These are phyloP conservation scores for Termitomyces sp. DNA, from an alignment of 768 basidiomycete species.

Conservation along the genomic window DNA sequence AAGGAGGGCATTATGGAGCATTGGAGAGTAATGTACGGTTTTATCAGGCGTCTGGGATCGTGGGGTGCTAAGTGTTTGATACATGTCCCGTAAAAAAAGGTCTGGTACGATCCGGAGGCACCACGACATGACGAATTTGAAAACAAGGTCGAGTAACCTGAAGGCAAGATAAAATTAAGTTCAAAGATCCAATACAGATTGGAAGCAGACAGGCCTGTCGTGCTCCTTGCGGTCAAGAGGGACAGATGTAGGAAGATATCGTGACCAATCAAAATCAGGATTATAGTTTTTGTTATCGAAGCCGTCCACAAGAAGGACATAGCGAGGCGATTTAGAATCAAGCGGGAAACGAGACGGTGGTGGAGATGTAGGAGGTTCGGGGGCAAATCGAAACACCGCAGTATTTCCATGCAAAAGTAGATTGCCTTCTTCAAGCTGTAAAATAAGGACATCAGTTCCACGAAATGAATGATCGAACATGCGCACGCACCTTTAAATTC, in stretches of 20 bases:
- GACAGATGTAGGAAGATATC: constrained; percentile 40
- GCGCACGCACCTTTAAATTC: constrained; percentile 33
- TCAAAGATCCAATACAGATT: neutral
- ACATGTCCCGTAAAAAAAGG: constrained; percentile 50
- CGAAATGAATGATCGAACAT: neutral
- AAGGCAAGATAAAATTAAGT: neutral
- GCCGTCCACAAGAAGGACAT: constrained; percentile 40
- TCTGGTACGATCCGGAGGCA: constrained; percentile 45
- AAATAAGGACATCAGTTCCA: neutral
- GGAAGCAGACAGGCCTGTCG: constrained; percentile 32
- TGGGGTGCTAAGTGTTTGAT: constrained; percentile 34
- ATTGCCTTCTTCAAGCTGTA: constrained; percentile 38
- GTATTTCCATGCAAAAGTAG: constrained; percentile 39
- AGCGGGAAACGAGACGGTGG: constrained; percentile 34
- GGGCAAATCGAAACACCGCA: constrained; percentile 39
- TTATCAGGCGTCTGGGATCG: constrained; percentile 36
- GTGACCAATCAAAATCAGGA: constrained; percentile 49
- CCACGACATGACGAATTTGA: constrained; percentile 50
- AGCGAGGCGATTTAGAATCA: constrained; percentile 34
- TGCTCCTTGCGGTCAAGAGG: constrained; percentile 42
- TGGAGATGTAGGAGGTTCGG: constrained; percentile 19
- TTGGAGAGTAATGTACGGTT: constrained; percentile 63
- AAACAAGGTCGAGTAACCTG: constrained; percentile 42
- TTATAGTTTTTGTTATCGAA: constrained; percentile 35
- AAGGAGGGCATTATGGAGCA: constrained; percentile 68